These are phyloP conservation scores for Blastocystis sp. DNA, from an alignment of 352 stramenopile genomes.

Conservation along the genomic window DNA sequence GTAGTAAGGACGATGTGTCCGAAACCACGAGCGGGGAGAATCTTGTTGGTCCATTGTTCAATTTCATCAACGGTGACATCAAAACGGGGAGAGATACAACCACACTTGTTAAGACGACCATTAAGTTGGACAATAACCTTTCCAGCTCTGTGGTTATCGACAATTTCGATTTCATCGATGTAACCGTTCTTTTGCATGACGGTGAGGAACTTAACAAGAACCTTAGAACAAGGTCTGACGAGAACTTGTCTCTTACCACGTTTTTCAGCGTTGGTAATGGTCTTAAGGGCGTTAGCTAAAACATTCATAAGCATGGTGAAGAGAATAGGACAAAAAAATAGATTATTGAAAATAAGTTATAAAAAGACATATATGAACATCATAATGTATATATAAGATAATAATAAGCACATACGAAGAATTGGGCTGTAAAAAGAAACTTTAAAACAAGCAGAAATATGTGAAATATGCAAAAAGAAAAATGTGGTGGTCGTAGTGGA, in stretches of 20 bases:
- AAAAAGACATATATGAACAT: too few relatives aligned
- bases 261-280: conserved; percentile 97
- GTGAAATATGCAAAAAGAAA: too few relatives aligned
- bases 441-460: too few relatives aligned
- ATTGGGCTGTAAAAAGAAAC: too few relatives aligned
- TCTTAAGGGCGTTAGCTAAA: conserved; percentile 97
- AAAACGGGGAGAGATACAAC: conserved; percentile 94
- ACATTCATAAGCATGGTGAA: conserved; percentile 83
- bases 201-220: conserved; percentile 99
- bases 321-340: too few relatives aligned
- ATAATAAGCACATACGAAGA: too few relatives aligned
- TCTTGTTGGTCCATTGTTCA: conserved; percentile 98
- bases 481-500: too few relatives aligned
- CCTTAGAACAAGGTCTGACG: conserved; percentile 93
- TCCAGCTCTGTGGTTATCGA: conserved; percentile 93
- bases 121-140: conserved; percentile 96
- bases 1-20: conserved; percentile 87
- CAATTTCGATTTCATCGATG: conserved; percentile 99
- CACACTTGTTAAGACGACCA: conserved; percentile 98
- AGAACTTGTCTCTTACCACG: conserved; percentile 95
- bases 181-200: conserved; percentile 99
- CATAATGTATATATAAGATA: too few relatives aligned
- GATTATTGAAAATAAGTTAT: too few relatives aligned
- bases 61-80: conserved; percentile 83
- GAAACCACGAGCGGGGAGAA: conserved; percentile 91